Evolutionary conservation across 2,329 filamentous ascomycete genomes (phyloP), one percentile per base, ranked within the genome.

Genomic region (Fusarium domesticum): DNA sequence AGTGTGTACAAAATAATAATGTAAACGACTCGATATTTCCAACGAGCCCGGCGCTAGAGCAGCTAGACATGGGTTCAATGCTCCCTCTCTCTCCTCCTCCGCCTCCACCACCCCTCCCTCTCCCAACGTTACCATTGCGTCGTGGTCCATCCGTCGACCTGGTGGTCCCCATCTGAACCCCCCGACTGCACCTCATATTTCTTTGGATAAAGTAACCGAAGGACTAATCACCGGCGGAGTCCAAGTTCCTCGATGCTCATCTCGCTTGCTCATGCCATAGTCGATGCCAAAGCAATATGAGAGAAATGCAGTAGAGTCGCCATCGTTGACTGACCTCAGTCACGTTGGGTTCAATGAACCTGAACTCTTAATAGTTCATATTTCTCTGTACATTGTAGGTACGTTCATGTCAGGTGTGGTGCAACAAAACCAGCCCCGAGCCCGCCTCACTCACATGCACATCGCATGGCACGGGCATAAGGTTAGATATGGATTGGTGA

Each of bases 401-500:
- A 48, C 25, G 16, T 18, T n/a, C 17, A 33, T 18, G 14, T 31
- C 28, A 30, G 19, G 33, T 36, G 39, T 31, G 38, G 31, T 35
- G 30, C 28, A 30, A 17, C 17, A 32, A 23, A 25, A 34, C 35
- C 17, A 43, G 35, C 10, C 25, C n/a, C 39, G 41, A 39, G 15
- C 39, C 34, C 36, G 38, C 23, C 23, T 28, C 23, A 10, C 23
- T 28, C 23, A 10, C 31, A 44, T 50, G 42, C 20, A 35, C 47
- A 43, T 37, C 14, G 35, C 39, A 48, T 49, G 39, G 30, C 32
- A 37, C 37, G 36, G 28, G 36, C 45, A 54, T 48, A 30, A 43
- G 39, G 50, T 43, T 42, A 47, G 17, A 54, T 48, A 31, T 30
- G 40, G 35, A 53, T 41, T 36, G 43, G 45, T 36, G 39, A 40